Evolutionary conservation across 2,329 filamentous ascomycete genomes (phyloP).

Genomic region (Endoconidiophora polonica): DNA sequence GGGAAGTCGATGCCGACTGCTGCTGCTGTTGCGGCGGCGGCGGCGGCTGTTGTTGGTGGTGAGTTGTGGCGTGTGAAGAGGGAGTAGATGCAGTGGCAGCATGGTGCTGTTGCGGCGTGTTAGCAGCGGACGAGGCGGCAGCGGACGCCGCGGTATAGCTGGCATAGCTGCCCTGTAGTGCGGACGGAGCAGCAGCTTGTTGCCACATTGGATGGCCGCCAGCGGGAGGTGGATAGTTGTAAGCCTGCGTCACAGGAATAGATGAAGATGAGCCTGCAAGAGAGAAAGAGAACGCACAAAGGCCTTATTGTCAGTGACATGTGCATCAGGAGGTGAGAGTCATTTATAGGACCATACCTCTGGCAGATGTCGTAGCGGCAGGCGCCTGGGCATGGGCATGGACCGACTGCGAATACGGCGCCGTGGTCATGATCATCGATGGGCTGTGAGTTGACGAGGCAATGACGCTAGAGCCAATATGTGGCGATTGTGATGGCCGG

Average conservation of each 20-base stretch:
- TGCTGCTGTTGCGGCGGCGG: not conserved
- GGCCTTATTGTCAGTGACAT: constrained; percentile 25
- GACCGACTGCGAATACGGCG: constrained; percentile 52
- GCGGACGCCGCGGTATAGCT: constrained; percentile 36
- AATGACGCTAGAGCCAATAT: constrained; percentile 36
- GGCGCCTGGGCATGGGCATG: constrained; percentile 57
- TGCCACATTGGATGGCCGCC: constrained; percentile 39
- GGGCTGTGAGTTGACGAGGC: constrained; percentile 31
- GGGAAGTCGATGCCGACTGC: constrained; percentile 16
- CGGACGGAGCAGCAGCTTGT: constrained; percentile 41
- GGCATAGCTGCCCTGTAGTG: constrained; percentile 38
- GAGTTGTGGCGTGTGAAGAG: not conserved
- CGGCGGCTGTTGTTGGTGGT: not conserved
- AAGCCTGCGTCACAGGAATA: constrained; percentile 36
- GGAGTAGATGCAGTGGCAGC: not conserved
- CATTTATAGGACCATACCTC: constrained; percentile 42
- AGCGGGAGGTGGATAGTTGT: constrained; percentile 43
- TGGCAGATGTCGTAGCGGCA: constrained; percentile 55
- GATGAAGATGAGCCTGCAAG: constrained; percentile 18
- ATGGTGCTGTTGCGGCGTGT: constrained; percentile 32
- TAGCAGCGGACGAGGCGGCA: constrained; percentile 36
- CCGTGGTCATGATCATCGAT: constrained; percentile 49
- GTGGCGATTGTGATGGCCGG: constrained; percentile 41
- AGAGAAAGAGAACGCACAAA: not conserved
- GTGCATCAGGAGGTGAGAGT: constrained; percentile 23